These are phyloP conservation scores for Gossypium lobatum DNA, from an alignment of 441 rosid genomes.

Conservation along the genomic window DNA sequence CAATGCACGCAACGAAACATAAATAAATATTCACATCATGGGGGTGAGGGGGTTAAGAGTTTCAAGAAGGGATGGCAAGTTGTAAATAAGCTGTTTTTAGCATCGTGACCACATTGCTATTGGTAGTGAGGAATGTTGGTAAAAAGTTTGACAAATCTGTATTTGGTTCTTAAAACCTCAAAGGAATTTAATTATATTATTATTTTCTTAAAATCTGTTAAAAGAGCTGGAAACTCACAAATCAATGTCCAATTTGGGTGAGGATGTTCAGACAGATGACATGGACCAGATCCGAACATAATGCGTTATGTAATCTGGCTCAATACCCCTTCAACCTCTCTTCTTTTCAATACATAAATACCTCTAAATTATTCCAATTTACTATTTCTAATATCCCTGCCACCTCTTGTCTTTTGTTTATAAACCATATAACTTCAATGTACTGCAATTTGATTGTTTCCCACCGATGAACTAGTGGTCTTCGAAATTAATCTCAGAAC, in stretches of 20 bases:
- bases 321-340: no score
- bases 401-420: no score
- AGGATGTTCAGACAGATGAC: background rate
- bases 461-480: no score
- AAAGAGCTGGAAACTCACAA: background rate
- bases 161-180: background rate
- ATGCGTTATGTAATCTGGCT: background rate
- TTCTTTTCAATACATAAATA: no score
- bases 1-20: background rate
- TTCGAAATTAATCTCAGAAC: no score
- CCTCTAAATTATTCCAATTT: no score
- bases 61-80: slow-evolving; percentile 1
- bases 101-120: background rate
- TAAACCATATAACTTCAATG: no score
- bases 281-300: slow-evolving; percentile 10
- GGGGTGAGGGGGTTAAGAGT: background rate
- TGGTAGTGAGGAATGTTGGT: background rate
- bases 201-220: background rate
- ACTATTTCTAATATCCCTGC: no score
- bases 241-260: background rate
- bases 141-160: background rate
- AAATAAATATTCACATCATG: background rate
- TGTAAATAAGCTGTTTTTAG: background rate
- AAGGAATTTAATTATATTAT: no score
- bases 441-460: no score